A percentile compares a stretch with the other conserved stretches of the same genome.
Evolutionary conservation across 352 stramenopile species (phyloP).

Genomic region (Ophiocytium majus): DNA sequence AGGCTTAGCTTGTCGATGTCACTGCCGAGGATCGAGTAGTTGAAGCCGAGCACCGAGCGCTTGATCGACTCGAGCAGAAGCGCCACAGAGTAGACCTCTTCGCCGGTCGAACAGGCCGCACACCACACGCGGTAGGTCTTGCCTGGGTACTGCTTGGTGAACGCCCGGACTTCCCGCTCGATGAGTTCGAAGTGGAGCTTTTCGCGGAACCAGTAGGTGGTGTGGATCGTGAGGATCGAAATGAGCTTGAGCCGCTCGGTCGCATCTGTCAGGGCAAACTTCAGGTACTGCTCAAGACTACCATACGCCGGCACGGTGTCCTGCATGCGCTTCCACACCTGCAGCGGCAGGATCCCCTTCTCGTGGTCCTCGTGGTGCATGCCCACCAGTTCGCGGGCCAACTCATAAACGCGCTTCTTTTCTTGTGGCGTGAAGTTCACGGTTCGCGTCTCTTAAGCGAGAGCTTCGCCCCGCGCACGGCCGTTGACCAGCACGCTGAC

Average conservation of each 20-base stretch:
- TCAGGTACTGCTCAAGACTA: no score
- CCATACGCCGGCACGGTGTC: no score
- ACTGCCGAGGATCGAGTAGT: not conserved
- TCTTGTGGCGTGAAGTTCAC: not conserved
- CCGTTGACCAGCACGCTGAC: not conserved
- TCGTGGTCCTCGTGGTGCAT: not conserved
- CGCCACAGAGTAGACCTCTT: not conserved
- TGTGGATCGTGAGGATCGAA: not conserved
- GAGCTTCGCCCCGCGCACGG: no score
- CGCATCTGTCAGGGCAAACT: not conserved
- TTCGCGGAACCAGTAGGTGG: not conserved
- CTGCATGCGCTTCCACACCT: slow-evolving; percentile 7
- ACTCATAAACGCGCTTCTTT: not conserved
- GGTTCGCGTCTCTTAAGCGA: no score
- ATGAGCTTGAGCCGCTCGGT: not conserved
- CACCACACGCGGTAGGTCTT: not conserved
- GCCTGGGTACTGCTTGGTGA: not conserved
- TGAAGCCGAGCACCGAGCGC: not conserved
- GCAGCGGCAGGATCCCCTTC: not conserved
- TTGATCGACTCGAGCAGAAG: not conserved
- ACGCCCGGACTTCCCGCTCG: not conserved
- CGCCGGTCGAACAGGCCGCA: not conserved
- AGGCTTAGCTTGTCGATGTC: not conserved
- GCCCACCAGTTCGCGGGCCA: not conserved
- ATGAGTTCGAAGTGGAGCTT: slow-evolving; percentile 5